phyloP scores from a whole-genome alignment of 768 basidiomycete species.

The Lyophyllum atratum region DNA sequence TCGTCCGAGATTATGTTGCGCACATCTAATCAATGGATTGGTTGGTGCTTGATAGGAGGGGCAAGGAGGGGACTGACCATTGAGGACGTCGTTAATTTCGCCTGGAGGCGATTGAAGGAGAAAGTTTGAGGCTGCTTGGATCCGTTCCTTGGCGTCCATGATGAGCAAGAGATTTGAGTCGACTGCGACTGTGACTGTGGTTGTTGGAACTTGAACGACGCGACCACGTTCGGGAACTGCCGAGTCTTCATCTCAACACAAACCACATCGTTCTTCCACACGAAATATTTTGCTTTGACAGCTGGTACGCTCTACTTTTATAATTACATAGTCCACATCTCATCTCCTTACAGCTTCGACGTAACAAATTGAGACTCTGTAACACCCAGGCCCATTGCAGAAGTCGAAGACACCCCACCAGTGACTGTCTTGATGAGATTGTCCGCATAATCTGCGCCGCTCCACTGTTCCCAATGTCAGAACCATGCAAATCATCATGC shows the following conservation, averaged over 20 bases:
- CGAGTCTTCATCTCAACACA: conserved; percentile 4
- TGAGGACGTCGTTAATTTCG: conserved; percentile 95
- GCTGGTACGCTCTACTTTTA: conserved; percentile 1
- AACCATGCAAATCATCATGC: background rate
- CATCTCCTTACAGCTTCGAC: conserved; percentile 33
- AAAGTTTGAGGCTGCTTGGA: conserved; percentile 74
- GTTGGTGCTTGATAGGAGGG: background rate
- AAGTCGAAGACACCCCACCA: conserved; percentile 93
- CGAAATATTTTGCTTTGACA: background rate
- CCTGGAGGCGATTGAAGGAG: conserved; percentile 92
- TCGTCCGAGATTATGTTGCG: conserved; percentile 90
- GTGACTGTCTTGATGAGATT: conserved; percentile 94
- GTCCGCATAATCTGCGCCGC: conserved; percentile 92
- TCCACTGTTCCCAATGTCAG: conserved; percentile 63
- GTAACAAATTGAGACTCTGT: conserved; percentile 83
- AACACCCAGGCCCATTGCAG: conserved; percentile 99
- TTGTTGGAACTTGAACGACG: background rate
- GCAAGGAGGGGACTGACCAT: conserved; percentile 52
- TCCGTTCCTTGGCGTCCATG: conserved; percentile 67
- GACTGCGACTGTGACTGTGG: background rate
- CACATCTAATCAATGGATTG: conserved; percentile 60
- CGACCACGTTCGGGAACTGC: conserved; percentile 14
- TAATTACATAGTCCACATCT: conserved; percentile 9
- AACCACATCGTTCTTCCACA: too few species aligned
- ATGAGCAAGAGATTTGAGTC: background rate